Evolutionary conservation across 306 rosid species (phyloP).

Genomic region (Corylus heterophylla): DNA sequence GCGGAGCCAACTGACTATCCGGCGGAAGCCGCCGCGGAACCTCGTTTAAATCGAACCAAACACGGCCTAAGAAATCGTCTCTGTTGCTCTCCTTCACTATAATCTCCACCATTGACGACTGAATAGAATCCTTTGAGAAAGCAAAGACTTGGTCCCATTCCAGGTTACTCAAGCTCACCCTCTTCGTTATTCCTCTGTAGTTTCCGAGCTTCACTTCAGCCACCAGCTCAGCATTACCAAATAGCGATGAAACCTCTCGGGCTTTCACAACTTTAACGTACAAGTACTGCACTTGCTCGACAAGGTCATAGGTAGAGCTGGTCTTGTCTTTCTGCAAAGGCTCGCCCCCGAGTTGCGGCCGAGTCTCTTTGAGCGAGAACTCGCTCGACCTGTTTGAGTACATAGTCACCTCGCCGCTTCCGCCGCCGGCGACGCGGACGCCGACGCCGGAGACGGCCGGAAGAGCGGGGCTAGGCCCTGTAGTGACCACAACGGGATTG

Average conservation of each 20-base stretch:
- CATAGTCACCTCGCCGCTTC: conserved; percentile 21
- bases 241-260: conserved; percentile 34
- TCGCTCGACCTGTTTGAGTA: conserved; percentile 37
- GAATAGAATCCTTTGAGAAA: conserved; percentile 55
- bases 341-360: conserved; percentile 63
- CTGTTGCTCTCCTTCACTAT: conserved; percentile 51
- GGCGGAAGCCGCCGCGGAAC: conserved; percentile 57
- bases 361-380: conserved; percentile 60
- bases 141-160: conserved; percentile 65
- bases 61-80: conserved; percentile 52
- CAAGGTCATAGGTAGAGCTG: conserved; percentile 62
- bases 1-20: conserved; percentile 66
- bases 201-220: conserved; percentile 69
- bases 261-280: conserved; percentile 55
- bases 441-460: conserved; percentile 21
- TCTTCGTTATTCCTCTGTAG: conserved; percentile 57
- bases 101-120: conserved; percentile 59
- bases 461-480: conserved; percentile 32
- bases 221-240: conserved; percentile 48
- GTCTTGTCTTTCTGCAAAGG: conserved; percentile 50
- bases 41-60: conserved; percentile 63
- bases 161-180: conserved; percentile 29
- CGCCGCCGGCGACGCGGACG: conserved; percentile 8
- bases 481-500: conserved; percentile 42
- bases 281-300: conserved; percentile 64